Conservation (phyloP, 805 yeast genomes). For the Helenozyma baotianmanensis region DNA sequence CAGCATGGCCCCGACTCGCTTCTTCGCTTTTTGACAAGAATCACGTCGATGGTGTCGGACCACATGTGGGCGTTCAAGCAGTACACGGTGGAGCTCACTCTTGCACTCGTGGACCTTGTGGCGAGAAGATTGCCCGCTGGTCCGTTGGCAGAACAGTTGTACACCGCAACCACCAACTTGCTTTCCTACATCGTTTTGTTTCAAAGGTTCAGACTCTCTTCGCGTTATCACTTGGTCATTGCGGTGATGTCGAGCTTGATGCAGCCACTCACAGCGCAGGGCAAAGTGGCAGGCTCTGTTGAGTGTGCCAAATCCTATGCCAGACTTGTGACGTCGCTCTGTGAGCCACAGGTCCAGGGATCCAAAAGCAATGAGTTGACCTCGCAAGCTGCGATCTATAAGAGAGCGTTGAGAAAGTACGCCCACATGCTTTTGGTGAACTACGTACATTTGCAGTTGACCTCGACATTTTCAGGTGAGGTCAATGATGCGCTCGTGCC, state of each 20-base stretch:
- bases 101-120: constrained; percentile 29
- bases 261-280: constrained; percentile 37
- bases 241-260: constrained; percentile 47
- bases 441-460: constrained; percentile 53
- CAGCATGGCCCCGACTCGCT: constrained; percentile 5
- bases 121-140: constrained; percentile 18
- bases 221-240: constrained; percentile 67
- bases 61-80: constrained; percentile 60
- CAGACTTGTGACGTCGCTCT: constrained; percentile 60
- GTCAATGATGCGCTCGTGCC: constrained; percentile 46
- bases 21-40: constrained; percentile 9
- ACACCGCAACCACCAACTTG: constrained; percentile 39
- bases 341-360: constrained; percentile 58
- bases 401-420: constrained; percentile 59
- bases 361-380: constrained; percentile 36
- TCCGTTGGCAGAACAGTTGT: constrained; percentile 18
- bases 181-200: constrained; percentile 58
- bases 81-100: constrained; percentile 54
- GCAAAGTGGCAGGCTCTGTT: constrained; percentile 1
- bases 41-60: constrained; percentile 44
- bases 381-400: constrained; percentile 52
- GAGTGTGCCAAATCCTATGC: constrained; percentile 43
- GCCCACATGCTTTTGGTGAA: constrained; percentile 55
- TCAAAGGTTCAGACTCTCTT: constrained; percentile 66
- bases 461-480: constrained; percentile 40